Evolutionary conservation across 2,329 filamentous ascomycete species (phyloP), one percentile per base, ranked within the genome.

Genomic region (Dothideomycetes sp.): DNA sequence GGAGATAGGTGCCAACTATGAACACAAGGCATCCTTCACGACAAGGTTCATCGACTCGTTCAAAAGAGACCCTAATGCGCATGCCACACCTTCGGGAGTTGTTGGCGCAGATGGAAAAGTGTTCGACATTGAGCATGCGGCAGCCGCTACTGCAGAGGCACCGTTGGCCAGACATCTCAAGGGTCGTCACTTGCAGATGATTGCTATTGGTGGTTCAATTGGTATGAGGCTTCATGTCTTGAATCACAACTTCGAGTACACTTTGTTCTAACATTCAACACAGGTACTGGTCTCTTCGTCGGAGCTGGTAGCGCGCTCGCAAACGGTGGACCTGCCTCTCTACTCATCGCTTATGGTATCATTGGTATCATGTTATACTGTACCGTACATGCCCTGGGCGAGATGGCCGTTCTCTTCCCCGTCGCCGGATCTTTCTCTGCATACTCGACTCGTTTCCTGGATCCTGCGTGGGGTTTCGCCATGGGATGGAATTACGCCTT

Each of bases 191-290:
- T 59, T 95, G 57, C 88, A 95, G 67, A 95, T 95, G 89, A 95
- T 95, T 69, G 89, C 89, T 11, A 94, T 95, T 51, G 87, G 87
- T 52, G 88, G 88, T 30, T 89, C 84, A 9, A 94, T 94, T 53
- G 64, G 64, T 55, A 57, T 5, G 17, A 13, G 2, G 10, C 28
- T 30, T 13, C 8, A 13, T 17, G 17, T 7, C 29, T 17, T 31
- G 5, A 31, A 17, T 31, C 16, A 31, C 11, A 13, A 17, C 16
- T 13, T 24, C 23, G 23, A 24, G 12, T 24, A n/a, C 12, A 7
- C 28, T 16, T 11, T 24, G 31, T n/a, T 12, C 25, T 43, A 17
- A 43, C 29, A 13, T 3, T 13, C 5, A 18, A 22, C 46, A 10
- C 51, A 80, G 80, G 81, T 45, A 88, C 83, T 17, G 87, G 88